These are phyloP conservation scores for Sarcomyxa edulis DNA, from an alignment of 768 basidiomycete genomes.

Conservation along the genomic window DNA sequence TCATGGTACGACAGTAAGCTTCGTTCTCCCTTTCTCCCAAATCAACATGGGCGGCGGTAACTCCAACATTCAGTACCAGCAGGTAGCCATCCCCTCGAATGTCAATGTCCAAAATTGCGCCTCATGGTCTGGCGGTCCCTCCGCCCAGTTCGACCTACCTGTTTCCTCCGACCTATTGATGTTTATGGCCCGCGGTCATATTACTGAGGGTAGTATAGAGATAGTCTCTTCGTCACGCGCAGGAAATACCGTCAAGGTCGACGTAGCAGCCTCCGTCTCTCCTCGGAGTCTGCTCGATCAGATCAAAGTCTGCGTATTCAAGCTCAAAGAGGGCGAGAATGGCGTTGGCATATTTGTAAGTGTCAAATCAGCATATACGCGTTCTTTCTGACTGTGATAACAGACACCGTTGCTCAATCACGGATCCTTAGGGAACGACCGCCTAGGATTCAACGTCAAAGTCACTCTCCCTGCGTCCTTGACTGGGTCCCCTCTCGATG, in stretches of 20 bases:
- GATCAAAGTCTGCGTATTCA: slow-evolving; percentile 24
- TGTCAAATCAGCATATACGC: not conserved
- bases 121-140: too few species aligned
- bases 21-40: too few species aligned
- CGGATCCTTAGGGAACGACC: slow-evolving; percentile 6
- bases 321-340: slow-evolving; percentile 16
- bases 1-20: too few species aligned
- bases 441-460: slow-evolving; percentile 27
- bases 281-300: slow-evolving; percentile 14
- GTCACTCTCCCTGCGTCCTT: slow-evolving; percentile 30
- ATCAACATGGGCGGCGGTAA: too few species aligned
- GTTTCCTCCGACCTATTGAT: slow-evolving; percentile 21
- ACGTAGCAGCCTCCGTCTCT: slow-evolving; percentile 18
- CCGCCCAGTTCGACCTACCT: slow-evolving; percentile 11
- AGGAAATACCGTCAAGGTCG: slow-evolving; percentile 17
- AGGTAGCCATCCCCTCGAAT: too few species aligned
- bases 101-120: too few species aligned
- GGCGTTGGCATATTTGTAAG: slow-evolving; percentile 34
- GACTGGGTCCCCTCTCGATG: slow-evolving; percentile 14
- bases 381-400: not conserved
- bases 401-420: slow-evolving; percentile 24
- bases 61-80: too few species aligned
- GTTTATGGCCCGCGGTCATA: slow-evolving; percentile 22
- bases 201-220: slow-evolving; percentile 20
- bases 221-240: slow-evolving; percentile 17